Base-by-base conservation (phyloP, 148 eudicot genomes). In the Persicaria maculosa region DNA sequence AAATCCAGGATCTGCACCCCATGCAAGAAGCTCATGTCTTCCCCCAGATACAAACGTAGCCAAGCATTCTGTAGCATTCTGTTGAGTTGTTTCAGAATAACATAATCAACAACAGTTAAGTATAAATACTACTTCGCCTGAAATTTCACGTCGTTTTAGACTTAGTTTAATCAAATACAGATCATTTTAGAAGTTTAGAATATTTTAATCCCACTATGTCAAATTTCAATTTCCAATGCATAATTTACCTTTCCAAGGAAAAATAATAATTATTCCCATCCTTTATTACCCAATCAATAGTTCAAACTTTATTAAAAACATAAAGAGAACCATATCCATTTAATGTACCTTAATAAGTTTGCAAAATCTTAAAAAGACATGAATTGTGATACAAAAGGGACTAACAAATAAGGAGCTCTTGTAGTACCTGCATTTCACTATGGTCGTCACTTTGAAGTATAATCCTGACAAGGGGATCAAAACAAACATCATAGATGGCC, bases 51-150 rank as follows among this genome's bases (percentile, higher is more conserved):
- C 82, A 78, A 95, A 86, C 75, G 88, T 79, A 77, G 99, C 94
- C 74, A 95, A 83, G 84, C 92, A 95, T 87, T 95, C 94, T 17
- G 99, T 92, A 44, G 97, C 96, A 80, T 95, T 95, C 98, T 95
- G 90, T 65, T 40, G 70, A 36, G 6, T 43, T 40, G 70, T 43
- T 65, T 65, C 46, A 65, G 46, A 40, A 65, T 65, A 46, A 7
- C 70, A 40, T 65, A 40, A 12, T 4, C 14, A 40, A 40, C 4
- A 7, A 7, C 5, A 36, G 11, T 65, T 46, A 12, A 8, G 70
- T n/a, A 31, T 19, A 9, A 68, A 47, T 74, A 15, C 70, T 40
- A 31, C 40, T 1, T 31, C 2, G 40, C 40, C 40, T 31, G 2
- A 31, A 31, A 31, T 1, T 31, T 31, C 40, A 31, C 2, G 40